phyloP scores from a whole-genome alignment of 169 alveolate species.

The Neospora caninum region DNA sequence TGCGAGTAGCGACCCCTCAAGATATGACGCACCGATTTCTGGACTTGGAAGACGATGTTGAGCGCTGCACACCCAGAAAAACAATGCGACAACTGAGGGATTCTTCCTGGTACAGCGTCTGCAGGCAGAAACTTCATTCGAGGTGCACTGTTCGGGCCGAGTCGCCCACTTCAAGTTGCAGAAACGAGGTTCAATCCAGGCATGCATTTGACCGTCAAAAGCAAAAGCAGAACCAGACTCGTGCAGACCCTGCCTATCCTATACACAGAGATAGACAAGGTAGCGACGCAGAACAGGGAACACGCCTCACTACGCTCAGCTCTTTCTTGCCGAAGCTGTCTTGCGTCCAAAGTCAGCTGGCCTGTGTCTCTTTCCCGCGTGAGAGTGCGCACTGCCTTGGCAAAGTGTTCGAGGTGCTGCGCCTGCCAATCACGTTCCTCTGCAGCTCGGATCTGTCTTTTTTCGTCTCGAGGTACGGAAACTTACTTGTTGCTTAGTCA shows the following conservation, averaged over 20 bases:
- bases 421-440: no score
- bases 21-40: slow-evolving; percentile 32
- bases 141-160: neutral
- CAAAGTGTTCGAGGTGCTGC: no score
- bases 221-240: neutral
- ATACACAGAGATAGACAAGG: no score
- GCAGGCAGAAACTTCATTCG: neutral
- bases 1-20: neutral
- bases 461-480: neutral
- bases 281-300: no score
- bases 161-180: neutral
- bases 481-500: neutral
- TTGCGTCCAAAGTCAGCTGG: no score
- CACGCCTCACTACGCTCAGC: no score
- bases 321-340: no score
- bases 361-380: no score
- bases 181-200: neutral
- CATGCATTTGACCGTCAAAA: neutral
- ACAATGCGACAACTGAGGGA: neutral
- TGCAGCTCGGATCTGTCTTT: no score
- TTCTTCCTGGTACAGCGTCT: neutral
- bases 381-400: no score
- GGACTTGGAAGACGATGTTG: neutral
- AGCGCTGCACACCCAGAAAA: slow-evolving; percentile 1
- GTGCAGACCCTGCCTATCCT: no score